phyloP scores from a whole-genome alignment of 371 early-diverging fungal species.

The Apophysomyces elegans region DNA sequence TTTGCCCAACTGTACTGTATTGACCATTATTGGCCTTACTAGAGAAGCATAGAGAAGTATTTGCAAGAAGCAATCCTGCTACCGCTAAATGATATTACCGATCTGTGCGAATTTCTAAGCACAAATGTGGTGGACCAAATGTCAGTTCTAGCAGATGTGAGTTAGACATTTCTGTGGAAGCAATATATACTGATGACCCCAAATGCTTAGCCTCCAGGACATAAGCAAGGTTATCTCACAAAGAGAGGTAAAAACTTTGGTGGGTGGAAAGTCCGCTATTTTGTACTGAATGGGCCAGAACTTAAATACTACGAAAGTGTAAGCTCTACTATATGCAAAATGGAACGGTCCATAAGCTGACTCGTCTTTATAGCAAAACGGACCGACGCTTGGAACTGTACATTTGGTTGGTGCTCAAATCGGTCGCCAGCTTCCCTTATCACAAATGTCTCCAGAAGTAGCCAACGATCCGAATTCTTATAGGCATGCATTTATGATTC shows the following conservation, averaged over 20 bases:
- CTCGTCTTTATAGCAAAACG: slow-evolving; percentile 33
- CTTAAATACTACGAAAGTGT: slow-evolving; percentile 74
- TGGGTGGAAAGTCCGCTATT: slow-evolving; percentile 87
- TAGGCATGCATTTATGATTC: slow-evolving; percentile 75
- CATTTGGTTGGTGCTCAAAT: slow-evolving; percentile 53
- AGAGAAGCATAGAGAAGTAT: slow-evolving; percentile 73
- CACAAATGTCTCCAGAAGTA: slow-evolving; percentile 14
- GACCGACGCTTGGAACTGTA: slow-evolving; percentile 53
- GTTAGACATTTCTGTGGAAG: not conserved
- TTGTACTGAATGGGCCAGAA: slow-evolving; percentile 61
- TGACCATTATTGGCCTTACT: slow-evolving; percentile 2
- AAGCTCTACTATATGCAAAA: not conserved
- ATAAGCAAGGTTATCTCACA: slow-evolving; percentile 81
- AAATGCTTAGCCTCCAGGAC: slow-evolving; percentile 22
- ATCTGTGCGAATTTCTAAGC: slow-evolving; percentile 71
- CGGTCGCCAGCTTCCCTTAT: slow-evolving; percentile 45
- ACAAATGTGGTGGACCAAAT: slow-evolving; percentile 54
- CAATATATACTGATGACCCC: not conserved
- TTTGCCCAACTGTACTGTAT: slow-evolving; percentile 2
- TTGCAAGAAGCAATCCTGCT: slow-evolving; percentile 63
- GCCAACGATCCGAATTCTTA: slow-evolving; percentile 48
- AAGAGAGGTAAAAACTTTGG: slow-evolving; percentile 89
- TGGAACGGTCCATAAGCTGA: not conserved
- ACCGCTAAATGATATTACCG: slow-evolving; percentile 57
- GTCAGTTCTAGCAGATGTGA: slow-evolving; percentile 13